Evolutionary conservation across 441 rosid species (phyloP).

Genomic region (Flueggea neowawraea): DNA sequence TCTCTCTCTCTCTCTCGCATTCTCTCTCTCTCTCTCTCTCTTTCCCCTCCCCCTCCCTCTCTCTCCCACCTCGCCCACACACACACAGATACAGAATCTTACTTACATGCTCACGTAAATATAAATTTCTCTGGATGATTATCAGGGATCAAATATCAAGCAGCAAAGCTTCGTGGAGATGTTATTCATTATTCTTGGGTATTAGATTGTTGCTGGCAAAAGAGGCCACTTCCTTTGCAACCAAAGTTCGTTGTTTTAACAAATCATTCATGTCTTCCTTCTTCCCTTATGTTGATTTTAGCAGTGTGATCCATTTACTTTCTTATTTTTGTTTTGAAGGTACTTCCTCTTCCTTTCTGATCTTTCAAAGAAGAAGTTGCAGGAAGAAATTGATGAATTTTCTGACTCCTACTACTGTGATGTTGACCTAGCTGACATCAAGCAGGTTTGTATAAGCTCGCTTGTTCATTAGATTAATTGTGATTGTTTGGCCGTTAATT

Average conservation of each 20-base stretch:
- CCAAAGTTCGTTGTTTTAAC: slow-evolving; percentile 58
- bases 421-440: slow-evolving; percentile 70
- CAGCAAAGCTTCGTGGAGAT: slow-evolving; percentile 80
- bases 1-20: slow-evolving; percentile 5
- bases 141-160: slow-evolving; percentile 89
- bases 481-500: no score
- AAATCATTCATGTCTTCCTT: slow-evolving; percentile 12
- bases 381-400: slow-evolving; percentile 85
- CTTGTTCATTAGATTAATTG: background rate
- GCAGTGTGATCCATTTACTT: background rate
- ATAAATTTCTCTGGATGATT: slow-evolving; percentile 7
- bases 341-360: slow-evolving; percentile 83
- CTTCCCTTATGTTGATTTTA: background rate
- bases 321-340: slow-evolving; percentile 37
- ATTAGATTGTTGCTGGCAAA: slow-evolving; percentile 77
- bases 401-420: slow-evolving; percentile 84
- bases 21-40: no score
- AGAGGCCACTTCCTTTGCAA: slow-evolving; percentile 76
- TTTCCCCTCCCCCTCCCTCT: no score
- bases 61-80: no score
- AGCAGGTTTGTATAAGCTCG: slow-evolving; percentile 48
- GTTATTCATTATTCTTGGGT: slow-evolving; percentile 90
- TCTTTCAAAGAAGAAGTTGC: slow-evolving; percentile 64
- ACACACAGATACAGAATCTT: slow-evolving; percentile 1
- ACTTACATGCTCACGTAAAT: background rate